Percentiles rank a stretch among this genome's conserved stretches.
Conservation (phyloP, 2,329 filamentous ascomycete species). For the Neofusicoccum umdonicola region DNA sequence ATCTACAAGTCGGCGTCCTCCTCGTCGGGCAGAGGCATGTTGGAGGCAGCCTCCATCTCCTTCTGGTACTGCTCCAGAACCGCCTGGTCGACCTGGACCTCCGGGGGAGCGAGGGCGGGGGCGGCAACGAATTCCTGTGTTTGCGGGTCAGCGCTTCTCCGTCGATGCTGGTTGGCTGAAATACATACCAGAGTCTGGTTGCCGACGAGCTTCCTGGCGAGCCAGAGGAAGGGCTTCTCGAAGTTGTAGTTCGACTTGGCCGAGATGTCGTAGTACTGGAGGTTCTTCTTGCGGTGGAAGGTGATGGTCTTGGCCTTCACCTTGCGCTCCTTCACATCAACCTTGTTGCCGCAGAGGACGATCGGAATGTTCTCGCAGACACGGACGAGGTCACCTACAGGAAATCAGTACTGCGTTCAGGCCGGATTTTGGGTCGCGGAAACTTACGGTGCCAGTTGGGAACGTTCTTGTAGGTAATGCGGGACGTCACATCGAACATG, state of each 20-base stretch:
- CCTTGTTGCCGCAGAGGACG: constrained; percentile 98
- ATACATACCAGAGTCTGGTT: constrained; percentile 75
- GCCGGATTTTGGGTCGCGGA: background rate
- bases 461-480: constrained; percentile 99
- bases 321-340: constrained; percentile 99
- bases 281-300: constrained; percentile 99
- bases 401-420: background rate
- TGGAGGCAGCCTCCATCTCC: constrained; percentile 81
- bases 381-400: constrained; percentile 87
- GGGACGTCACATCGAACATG: constrained; percentile 99
- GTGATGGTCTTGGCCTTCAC: constrained; percentile 99
- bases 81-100: constrained; percentile 81
- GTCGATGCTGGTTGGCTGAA: background rate
- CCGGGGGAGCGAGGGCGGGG: constrained; percentile 89
- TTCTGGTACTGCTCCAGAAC: constrained; percentile 78
- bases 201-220: constrained; percentile 96
- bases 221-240: constrained; percentile 99
- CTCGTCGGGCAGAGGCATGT: constrained; percentile 89
- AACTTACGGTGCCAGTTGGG: constrained; percentile 99
- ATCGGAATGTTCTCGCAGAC: constrained; percentile 99
- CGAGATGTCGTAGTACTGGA: constrained; percentile 99
- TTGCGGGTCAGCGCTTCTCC: constrained; percentile 25
- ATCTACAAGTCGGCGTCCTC: constrained; percentile 69
- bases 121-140: constrained; percentile 91
- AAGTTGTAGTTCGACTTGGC: constrained; percentile 99